A percentile compares a stretch with the other conserved stretches of the same genome.
These are phyloP conservation scores for Claviceps sp. DNA, from an alignment of 2,329 filamentous ascomycete species.

Conservation along the genomic window DNA sequence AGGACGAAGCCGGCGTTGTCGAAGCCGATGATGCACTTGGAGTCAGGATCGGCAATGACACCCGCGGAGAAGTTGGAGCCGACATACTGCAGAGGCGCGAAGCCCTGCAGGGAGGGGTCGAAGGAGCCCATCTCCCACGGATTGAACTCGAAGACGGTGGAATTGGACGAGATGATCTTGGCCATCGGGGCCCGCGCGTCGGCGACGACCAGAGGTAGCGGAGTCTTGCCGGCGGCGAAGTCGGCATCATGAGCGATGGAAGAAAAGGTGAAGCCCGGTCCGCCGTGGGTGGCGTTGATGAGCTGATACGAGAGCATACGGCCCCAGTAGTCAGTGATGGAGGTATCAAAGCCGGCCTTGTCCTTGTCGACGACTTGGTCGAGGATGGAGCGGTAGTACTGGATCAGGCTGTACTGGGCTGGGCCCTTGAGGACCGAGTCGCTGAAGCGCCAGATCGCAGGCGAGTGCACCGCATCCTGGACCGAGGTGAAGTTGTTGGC, in stretches of 20 bases:
- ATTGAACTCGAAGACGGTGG: slow-evolving; percentile 51
- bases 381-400: slow-evolving; percentile 26
- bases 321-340: slow-evolving; percentile 82
- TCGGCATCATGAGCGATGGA: slow-evolving; percentile 38
- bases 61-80: slow-evolving; percentile 45
- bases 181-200: slow-evolving; percentile 32
- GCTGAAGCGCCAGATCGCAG: slow-evolving; percentile 27
- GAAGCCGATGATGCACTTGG: slow-evolving; percentile 44
- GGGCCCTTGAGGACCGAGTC: slow-evolving; percentile 28
- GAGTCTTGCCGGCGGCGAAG: slow-evolving; percentile 28
- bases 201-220: slow-evolving; percentile 36
- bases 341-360: slow-evolving; percentile 35
- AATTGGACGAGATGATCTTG: slow-evolving; percentile 35
- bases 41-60: slow-evolving; percentile 27
- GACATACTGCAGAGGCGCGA: slow-evolving; percentile 45
- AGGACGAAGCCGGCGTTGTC: slow-evolving; percentile 72
- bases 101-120: slow-evolving; percentile 46
- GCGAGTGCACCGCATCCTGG: slow-evolving; percentile 21
- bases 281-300: slow-evolving; percentile 62
- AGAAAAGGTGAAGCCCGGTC: slow-evolving; percentile 67
- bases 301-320: slow-evolving; percentile 79
- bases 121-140: slow-evolving; percentile 55
- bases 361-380: slow-evolving; percentile 23
- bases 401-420: slow-evolving; percentile 21
- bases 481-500: slow-evolving; percentile 70